Evolutionary conservation across 106 monocot species (phyloP).

Genomic region (Dendrobium huoshanense): DNA sequence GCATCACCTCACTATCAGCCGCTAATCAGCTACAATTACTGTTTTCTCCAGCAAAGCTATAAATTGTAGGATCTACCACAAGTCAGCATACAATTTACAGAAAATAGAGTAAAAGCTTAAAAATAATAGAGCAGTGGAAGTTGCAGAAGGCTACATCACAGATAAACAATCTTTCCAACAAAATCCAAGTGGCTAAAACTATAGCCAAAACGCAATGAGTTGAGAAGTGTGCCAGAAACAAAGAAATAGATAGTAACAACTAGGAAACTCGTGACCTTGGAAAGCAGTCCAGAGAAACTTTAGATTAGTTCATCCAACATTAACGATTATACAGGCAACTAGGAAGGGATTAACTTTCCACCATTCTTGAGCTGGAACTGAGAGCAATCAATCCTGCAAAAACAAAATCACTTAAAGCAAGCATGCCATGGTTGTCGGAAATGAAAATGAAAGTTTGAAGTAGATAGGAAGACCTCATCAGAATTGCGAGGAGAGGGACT

Average conservation of each 20-base stretch:
- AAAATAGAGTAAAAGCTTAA: neutral
- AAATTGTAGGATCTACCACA: constrained; percentile 27
- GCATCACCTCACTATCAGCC: constrained; percentile 10
- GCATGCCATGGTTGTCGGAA: neutral
- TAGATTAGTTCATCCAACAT: constrained; percentile 6
- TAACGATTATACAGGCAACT: neutral
- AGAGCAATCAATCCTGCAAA: constrained; percentile 7
- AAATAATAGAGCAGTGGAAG: neutral
- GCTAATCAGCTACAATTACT: constrained; percentile 11
- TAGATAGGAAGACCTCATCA: constrained; percentile 22
- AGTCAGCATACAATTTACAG: constrained; percentile 8
- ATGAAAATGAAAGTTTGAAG: neutral
- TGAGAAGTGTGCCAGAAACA: neutral
- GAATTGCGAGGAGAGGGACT: constrained; percentile 27
- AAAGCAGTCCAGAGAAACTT: constrained; percentile 9
- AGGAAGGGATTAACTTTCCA: neutral
- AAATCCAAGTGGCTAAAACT: neutral
- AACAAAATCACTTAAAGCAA: neutral
- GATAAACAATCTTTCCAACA: neutral
- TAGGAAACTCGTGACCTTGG: constrained; percentile 5
- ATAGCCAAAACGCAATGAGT: neutral
- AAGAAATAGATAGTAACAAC: constrained; percentile 1
- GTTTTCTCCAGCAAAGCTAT: constrained; percentile 23
- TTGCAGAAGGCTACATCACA: constrained; percentile 2
- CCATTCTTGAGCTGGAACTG: neutral